Evolutionary conservation across 2,329 filamentous ascomycete genomes (phyloP), one percentile per base, ranked within the genome.

Genomic region (Cadophora gregata): DNA sequence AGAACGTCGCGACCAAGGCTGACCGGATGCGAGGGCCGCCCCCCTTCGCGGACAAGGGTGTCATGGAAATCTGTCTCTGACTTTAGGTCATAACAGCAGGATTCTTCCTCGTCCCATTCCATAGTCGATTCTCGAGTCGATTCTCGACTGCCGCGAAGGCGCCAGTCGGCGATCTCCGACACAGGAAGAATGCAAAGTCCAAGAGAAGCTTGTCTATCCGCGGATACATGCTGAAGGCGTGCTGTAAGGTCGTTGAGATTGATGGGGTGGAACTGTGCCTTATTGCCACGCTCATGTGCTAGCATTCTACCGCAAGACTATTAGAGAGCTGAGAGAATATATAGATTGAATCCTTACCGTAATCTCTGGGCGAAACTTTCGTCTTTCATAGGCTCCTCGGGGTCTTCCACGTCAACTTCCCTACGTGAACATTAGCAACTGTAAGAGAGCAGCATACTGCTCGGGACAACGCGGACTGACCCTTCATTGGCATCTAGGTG

Each of bases 21-120:
- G 24, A 78, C 72, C 14, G 68, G 71, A 62, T 77, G 78, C 31
- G 72, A 51, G 8, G 77, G 77, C 31, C 74, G 76, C 38, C 78
- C 76, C 56, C 77, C 77, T 29, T 76, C 74, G 6, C 68, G 67
- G 47, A 79, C 48, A 25, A 79, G 76, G 4, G 71, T 58, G 47
- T 76, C 33, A 64, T 78, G 78, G 38, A 62, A 69, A 10, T 71
- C 48, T 2, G 36, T 73, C 65, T 78, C 73, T 14, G 25, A 21
- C 45, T 63, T 51, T 33, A 63, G 60, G 33, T 45, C n/a, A 36
- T 19, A n/a, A 62, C 53, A 29, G 36, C 62, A 63, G 25, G 31
- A 8, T 62, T 69, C 64, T 27, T 69, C 61, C 45, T 67, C 64
- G 45, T 62, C 29, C 31, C 51, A 38, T 2, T 19, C 29, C 45